Base-by-base conservation (phyloP, 805 yeast species). In the Pichia cabralensis region DNA sequence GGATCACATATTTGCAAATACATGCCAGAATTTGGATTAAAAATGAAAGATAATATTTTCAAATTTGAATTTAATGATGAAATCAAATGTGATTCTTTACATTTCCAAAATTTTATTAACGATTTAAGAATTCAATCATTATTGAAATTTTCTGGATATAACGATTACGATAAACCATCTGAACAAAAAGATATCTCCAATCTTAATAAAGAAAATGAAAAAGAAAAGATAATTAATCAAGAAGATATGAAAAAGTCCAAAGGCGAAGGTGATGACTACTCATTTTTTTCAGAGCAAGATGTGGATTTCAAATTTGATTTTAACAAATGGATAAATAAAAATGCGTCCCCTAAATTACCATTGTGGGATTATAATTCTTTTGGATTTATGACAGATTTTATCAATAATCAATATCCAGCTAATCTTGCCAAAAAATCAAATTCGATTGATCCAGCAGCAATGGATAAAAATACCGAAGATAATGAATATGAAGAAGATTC, bases 1-100 rank as follows among this genome's bases (percentile, higher is more conserved):
- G 74, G 74, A 0, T 49, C 67, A n/a, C 56, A 61, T 33, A 52
- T 76, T 18, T 69, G 80, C 3, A 71, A 71, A 34, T 54, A 61
- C 30, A 71, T 61, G 45, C 49, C 54, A 0, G 64, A 65, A 13
- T 74, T 71, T 55, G 84, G 82, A 1, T 47, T 76, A 19, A 60
- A 66, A n/a, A 57, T 72, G 43, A 60, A 65, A 2, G 56, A 49
- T 3, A 63, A 64, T 18, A 60, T 64, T 17, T 73, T 72, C 53
- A 65, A 62, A 40, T 69, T 57, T 41, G 42, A 39, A 17, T 19
- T 24, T 11, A 8, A n/a, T 8, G 12, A 11, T 11, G 6, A 10
- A 8, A 11, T 22, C 6, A 22, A 22, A 11, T 11, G 11, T 22
- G 12, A 22, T 20, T 20, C 22, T 9, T 46, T 38, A 6, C 13